A percentile compares a stretch with the other conserved stretches of the same genome.
Conservation (phyloP, 2,329 filamentous ascomycete genomes). For the Corynespora cassiicola region DNA sequence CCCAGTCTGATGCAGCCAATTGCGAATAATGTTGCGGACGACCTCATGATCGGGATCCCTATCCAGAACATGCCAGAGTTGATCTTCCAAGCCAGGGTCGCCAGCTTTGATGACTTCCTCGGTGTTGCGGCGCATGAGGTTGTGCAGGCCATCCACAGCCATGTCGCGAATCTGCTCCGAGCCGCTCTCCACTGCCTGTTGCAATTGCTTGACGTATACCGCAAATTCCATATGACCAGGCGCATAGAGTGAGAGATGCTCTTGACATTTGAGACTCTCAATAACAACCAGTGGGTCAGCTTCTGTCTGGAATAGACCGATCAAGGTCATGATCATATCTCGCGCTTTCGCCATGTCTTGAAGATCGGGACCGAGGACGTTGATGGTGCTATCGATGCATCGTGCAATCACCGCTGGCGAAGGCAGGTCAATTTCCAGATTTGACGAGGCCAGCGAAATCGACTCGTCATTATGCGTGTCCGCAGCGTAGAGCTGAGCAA, state of each 20-base stretch:
- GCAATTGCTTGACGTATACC: slow-evolving; percentile 82
- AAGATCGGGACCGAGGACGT: slow-evolving; percentile 92
- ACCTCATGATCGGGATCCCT: slow-evolving; percentile 75
- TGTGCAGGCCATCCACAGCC: slow-evolving; percentile 87
- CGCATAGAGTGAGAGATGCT: slow-evolving; percentile 91
- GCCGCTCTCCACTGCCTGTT: slow-evolving; percentile 75
- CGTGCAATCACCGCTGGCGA: slow-evolving; percentile 83
- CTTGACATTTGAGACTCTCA: slow-evolving; percentile 81
- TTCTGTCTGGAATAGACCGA: slow-evolving; percentile 82
- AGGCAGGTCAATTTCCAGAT: slow-evolving; percentile 84
- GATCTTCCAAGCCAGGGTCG: slow-evolving; percentile 81
- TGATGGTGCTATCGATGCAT: slow-evolving; percentile 94
- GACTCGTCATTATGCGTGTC: slow-evolving; percentile 92
- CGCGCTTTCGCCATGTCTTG: slow-evolving; percentile 92
- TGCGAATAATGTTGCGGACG: slow-evolving; percentile 85
- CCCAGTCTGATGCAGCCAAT: slow-evolving; percentile 92
- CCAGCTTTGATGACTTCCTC: slow-evolving; percentile 80
- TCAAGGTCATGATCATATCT: slow-evolving; percentile 86
- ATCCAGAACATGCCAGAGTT: slow-evolving; percentile 90
- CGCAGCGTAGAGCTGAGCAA: slow-evolving; percentile 89
- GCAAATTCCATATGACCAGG: slow-evolving; percentile 84
- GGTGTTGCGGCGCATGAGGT: slow-evolving; percentile 92
- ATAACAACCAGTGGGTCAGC: slow-evolving; percentile 73
- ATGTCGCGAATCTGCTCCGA: slow-evolving; percentile 75
- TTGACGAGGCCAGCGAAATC: slow-evolving; percentile 80